phyloP scores from a whole-genome alignment of 1,284 basidiomycete genomes.

The Sporisorium graminicola region DNA sequence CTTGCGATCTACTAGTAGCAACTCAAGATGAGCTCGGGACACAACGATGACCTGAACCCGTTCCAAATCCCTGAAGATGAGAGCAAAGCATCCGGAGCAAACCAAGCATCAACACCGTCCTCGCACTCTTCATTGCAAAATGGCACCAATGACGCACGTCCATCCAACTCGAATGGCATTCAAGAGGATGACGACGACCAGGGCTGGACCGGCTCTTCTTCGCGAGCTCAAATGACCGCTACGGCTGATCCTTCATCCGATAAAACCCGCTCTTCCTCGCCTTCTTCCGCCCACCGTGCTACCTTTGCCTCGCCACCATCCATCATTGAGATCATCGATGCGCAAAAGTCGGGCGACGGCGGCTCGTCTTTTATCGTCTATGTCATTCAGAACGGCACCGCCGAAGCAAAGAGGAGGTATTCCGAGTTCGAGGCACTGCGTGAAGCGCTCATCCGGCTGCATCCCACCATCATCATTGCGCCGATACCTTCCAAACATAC shows the following conservation, averaged over 20 bases:
- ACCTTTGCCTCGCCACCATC: conserved; percentile 44
- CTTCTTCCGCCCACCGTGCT: conserved; percentile 17
- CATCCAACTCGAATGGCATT: conserved; percentile 8
- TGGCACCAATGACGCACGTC: neutral
- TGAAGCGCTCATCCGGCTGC: conserved; percentile 83
- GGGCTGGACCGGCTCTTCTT: conserved; percentile 43
- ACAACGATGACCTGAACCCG: conserved; percentile 40
- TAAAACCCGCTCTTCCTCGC: conserved; percentile 7
- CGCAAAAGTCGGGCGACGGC: conserved; percentile 89
- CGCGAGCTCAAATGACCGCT: conserved; percentile 24
- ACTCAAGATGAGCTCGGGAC: conserved; percentile 29
- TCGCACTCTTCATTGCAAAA: conserved; percentile 25
- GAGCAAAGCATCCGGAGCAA: conserved; percentile 10
- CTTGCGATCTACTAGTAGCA: neutral
- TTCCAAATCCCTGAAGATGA: conserved; percentile 54
- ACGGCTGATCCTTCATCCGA: conserved; percentile 1
- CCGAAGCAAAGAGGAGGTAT: conserved; percentile 90
- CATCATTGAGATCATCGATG: conserved; percentile 75
- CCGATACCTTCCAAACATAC: conserved; percentile 98
- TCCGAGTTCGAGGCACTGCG: conserved; percentile 97
- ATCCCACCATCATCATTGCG: conserved; percentile 96
- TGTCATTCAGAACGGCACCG: conserved; percentile 85
- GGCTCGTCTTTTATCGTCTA: conserved; percentile 92
- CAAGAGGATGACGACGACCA: conserved; percentile 35
- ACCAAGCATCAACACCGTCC: conserved; percentile 16